Evolutionary conservation across 441 rosid species (phyloP).

Genomic region (Sinapis alba): DNA sequence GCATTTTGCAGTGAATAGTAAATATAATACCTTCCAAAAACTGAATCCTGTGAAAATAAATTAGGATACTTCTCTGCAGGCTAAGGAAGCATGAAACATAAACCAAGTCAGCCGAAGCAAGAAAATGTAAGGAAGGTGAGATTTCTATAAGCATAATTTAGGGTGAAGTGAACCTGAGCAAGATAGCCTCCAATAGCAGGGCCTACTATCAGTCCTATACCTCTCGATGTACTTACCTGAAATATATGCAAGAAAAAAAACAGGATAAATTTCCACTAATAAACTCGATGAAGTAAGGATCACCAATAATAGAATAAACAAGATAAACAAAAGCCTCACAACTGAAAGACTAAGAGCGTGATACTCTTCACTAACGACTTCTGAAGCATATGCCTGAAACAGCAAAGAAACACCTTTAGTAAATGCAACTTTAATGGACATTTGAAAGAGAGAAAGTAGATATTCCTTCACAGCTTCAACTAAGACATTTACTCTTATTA

Average conservation of each 20-base stretch:
- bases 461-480: not conserved
- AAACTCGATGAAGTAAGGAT: not conserved
- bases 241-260: not conserved
- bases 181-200: constrained; percentile 79
- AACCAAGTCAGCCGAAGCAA: not conserved
- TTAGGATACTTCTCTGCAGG: constrained; percentile 65
- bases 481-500: constrained; percentile 58
- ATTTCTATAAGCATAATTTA: not conserved
- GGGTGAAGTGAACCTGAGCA: constrained; percentile 52
- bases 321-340: constrained; percentile 4
- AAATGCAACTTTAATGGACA: not conserved
- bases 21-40: constrained; percentile 56
- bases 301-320: not conserved
- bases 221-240: constrained; percentile 71
- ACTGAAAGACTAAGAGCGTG: constrained; percentile 31
- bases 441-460: not conserved
- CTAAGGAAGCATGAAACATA: constrained; percentile 41
- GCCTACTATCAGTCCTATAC: constrained; percentile 69
- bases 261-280: not conserved
- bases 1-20: not conserved
- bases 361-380: constrained; percentile 31
- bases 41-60: constrained; percentile 50
- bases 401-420: not conserved
- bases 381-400: constrained; percentile 33
- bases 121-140: not conserved